Conservation (phyloP, 2,329 filamentous ascomycete species). For the Penicillium freii region DNA sequence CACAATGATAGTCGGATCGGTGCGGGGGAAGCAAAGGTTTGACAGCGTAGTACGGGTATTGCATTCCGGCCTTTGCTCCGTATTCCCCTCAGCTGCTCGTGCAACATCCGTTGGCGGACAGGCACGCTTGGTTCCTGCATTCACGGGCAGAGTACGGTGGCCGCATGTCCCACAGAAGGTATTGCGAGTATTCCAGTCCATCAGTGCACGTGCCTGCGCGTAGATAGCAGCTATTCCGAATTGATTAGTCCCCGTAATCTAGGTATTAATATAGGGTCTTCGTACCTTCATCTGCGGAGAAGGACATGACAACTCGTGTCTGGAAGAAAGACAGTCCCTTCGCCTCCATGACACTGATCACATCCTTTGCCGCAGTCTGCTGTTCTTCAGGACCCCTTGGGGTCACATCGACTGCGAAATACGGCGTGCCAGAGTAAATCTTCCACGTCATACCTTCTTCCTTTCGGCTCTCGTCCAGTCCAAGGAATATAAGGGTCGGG, state of each 20-base stretch:
- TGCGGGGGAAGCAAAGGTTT: slow-evolving; percentile 88
- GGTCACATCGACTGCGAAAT: slow-evolving; percentile 87
- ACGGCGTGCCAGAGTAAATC: slow-evolving; percentile 73
- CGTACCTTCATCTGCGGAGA: slow-evolving; percentile 62
- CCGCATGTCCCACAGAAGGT: slow-evolving; percentile 91
- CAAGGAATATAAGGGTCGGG: slow-evolving; percentile 79
- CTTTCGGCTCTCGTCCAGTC: slow-evolving; percentile 66
- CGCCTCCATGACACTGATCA: slow-evolving; percentile 60
- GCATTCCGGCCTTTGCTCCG: slow-evolving; percentile 62
- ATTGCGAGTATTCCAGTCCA: slow-evolving; percentile 94
- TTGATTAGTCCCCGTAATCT: neutral
- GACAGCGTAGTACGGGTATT: slow-evolving; percentile 80
- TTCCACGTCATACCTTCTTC: slow-evolving; percentile 47
- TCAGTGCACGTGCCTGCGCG: slow-evolving; percentile 79
- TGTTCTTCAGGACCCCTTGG: slow-evolving; percentile 64
- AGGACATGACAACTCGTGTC: slow-evolving; percentile 61
- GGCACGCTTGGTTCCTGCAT: slow-evolving; percentile 46
- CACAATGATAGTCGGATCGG: slow-evolving; percentile 93
- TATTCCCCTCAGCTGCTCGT: slow-evolving; percentile 28
- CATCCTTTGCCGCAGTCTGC: slow-evolving; percentile 52
- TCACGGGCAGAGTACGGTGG: slow-evolving; percentile 63
- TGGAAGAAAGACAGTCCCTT: slow-evolving; percentile 65
- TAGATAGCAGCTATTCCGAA: slow-evolving; percentile 72
- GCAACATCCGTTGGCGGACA: slow-evolving; percentile 47
- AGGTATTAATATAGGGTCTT: neutral